Evolutionary conservation across 176 grass and related monocot genomes (phyloP), one percentile per base, ranked within the genome.

Genomic region (Lolium perenne): DNA sequence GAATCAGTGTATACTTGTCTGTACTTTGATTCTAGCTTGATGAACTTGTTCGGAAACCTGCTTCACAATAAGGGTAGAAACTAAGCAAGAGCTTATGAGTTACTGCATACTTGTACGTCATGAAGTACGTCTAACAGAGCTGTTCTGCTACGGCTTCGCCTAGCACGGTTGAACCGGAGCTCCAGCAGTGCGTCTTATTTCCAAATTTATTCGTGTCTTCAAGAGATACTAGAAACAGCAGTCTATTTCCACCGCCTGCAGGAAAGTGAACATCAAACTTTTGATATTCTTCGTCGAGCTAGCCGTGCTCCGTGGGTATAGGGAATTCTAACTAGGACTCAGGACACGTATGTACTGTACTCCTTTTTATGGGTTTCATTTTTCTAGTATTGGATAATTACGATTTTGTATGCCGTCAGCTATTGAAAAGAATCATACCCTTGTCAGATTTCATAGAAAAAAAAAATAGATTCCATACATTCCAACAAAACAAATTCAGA

Each of bases 31-130:
- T 35, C 32, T 35, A 55, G 21, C 4, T 57, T 10, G 55, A 75
- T 38, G 57, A 74, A 64, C 35, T 48, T 77, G 14, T 76, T 25
- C 46, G 69, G 23, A 71, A 82, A 35, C 43, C 16, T 77, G 46
- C 49, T 85, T 77, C n/a, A 17, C 71, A 54, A 43, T 43, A 79
- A 48, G 6, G 13, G 12, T 56, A 7, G 57, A 21, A n/a, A 51
- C 38, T 47, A 7, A 32, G 4, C 22, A 4, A 47, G 8, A 46
- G 57, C 43, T 18, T 11, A 32, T 46, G 38, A 9, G 61, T 64
- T 29, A 12, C 61, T 14, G 4, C 46, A 49, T 35, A 81, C 17
- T 41, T 0, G 45, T 50, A 32, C 17, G 41, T 59, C 48, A 13
- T 57, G 23, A 82, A 51, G 29, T 12, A 41, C 50, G 69, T 57